Evolutionary conservation across 2,329 filamentous ascomycete genomes (phyloP), one percentile per base, ranked within the genome.

Genomic region (Graphilbum ipis-grandicollis): DNA sequence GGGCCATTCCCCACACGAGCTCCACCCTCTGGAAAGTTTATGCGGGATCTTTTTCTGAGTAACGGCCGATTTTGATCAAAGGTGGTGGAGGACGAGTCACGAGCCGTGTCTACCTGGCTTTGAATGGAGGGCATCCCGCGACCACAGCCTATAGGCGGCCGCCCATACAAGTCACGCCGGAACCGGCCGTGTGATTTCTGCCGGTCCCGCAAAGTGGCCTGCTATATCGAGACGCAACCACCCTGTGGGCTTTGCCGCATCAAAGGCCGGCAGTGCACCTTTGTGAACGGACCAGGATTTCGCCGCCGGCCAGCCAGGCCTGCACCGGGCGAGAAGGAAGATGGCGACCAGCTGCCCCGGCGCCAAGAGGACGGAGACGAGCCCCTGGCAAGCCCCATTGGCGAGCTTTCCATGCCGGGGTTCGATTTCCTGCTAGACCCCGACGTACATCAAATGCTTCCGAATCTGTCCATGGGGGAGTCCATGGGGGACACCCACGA

Each of bases 161-260:
- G 34, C 13, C 25, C 13, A 7, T 30, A 35, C 26, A 30, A 30
- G 19, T 33, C 30, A 3, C 30, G 38, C 15, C 38, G 38, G 12
- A 39, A 39, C 19, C 29, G 38, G 10, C 38, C 38, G 18, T 39
- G 38, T 22, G 38, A 39, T 15, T n/a, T 36, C 10, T 39, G 38
- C 19, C 29, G 38, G 15, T 17, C 31, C 10, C 33, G 38, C 21
- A 39, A 39, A 34, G 33, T 35, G 9, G 38, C 38, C 22, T 39
- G 38, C 31, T 31, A 29, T 14, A 39, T 39, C 19, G 25, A 21
- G 15, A 13, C 22, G 4, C n/a, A 17, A 9, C 33, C 38, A 9
- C 38, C 38, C 4, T 39, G 38, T 26, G 33, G 31, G 15, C 21
- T 39, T 4, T 39, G 38, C 34, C 17, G 17, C 13, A 6, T 30